Evolutionary conservation across 2,329 filamentous ascomycete species (phyloP), one percentile per base, ranked within the genome.

Genomic region (Aspergillus sclerotialis): DNA sequence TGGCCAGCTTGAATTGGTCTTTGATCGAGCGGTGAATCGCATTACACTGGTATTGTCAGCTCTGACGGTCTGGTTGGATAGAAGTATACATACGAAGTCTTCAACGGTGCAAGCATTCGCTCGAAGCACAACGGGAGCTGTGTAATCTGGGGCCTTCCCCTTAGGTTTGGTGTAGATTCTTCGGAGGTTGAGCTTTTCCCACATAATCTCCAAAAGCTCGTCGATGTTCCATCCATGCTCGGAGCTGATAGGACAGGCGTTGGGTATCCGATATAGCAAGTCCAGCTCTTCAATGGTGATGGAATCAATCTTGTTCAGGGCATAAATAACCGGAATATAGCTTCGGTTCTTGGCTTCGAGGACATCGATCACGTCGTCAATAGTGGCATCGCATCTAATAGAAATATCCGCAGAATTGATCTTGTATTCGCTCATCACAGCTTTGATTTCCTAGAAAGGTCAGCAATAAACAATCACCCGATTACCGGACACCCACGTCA

Each of bases 321-420:
- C 92, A 67, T 98, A 98, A 35, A 98, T 86, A 45, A 96, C 92
- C n/a, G 92, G 92, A 46, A 98, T 96, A 61, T 98, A 98, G 60
- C 85, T 88, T 64, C 92, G 78, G 59, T 83, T 87, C 72, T 86
- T 94, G 30, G 90, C 90, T 64, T 98, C 92, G 29, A 98, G 76
- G 13, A 98, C 69, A 63, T 98, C 92, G 56, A 98, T 98, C 45
- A 98, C 66, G 62, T 98, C 92, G 64, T 98, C 92, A 44, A 98
- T 80, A 2, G 92, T 98, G 37, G 92, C 92, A 63, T 98, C 92
- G 64, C 92, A 98, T 45, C 92, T 84, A 61, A 98, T 96, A 30
- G 90, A 86, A 55, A 98, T 94, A 66, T 98, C 92, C 33, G 90
- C 92, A 35, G 90, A 95, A 47, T 86, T 84, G 65, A 98, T 96